Base-by-base conservation (phyloP, 106 monocot genomes). In the Phalaenopsis equestris region DNA sequence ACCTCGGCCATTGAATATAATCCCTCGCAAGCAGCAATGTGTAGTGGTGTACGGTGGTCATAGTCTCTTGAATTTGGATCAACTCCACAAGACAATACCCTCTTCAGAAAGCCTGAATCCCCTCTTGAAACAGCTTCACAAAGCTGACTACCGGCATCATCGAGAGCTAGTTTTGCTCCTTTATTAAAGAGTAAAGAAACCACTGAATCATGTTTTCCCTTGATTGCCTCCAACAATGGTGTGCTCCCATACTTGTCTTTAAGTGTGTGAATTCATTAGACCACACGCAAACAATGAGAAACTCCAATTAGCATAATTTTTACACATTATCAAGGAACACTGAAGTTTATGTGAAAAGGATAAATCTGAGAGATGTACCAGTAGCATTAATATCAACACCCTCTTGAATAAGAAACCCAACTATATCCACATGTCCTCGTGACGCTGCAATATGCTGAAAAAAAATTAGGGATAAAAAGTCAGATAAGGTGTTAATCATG, bases 241-340 rank as follows among this genome's bases (percentile, higher is more conserved):
- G 97, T 94, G 81, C 89, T 90, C 67, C 94, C 94, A 87, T 92
- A 94, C 75, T 94, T 92, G 82, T 97, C 97, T 97, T 81, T 23
- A 75, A 11, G 15, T 56, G 4, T 7, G 74, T 18, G 41, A 75
- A 45, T 16, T 18, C 3, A 19, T 75, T 8, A 75, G 41, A 21
- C 37, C 42, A 19, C 19, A 75, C 5, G 19, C 5, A 19, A 43
- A 5, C 52, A 3, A 52, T 52, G 42, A 72, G 5, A 41, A 2
- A 12, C 72, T 72, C 72, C 72, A 72, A 41, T 38, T 41, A 72
- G 74, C 74, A 8, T 19, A 43, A 41, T 5, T 4, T 4, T 37
- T 75, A 73, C 21, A 21, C 18, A 80, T 39, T 46, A 41, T 72
- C 39, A 41, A 7, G 15, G 14, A 3, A 12, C 52, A 72, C 3